phyloP scores from a whole-genome alignment of 176 grass and related monocot genomes.

The Carex myosuroides region DNA sequence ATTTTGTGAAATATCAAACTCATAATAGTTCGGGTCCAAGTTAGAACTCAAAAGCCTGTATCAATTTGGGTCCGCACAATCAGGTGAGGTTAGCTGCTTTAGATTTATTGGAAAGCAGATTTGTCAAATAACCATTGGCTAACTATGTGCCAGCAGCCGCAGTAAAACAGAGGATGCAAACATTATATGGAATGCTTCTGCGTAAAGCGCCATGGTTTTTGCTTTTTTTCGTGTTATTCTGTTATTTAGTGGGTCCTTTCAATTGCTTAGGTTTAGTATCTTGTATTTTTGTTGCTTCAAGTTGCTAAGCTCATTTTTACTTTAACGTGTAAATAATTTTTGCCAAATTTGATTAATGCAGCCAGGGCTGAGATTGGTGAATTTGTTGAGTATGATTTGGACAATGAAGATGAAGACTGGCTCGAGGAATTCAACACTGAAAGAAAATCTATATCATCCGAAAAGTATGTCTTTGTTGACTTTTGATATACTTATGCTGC shows the following conservation, averaged over 20 bases:
- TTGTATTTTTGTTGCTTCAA: background rate
- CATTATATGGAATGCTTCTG: background rate
- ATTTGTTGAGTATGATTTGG: slow-evolving; percentile 94
- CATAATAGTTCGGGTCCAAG: background rate
- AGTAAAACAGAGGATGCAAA: background rate
- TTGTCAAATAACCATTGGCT: background rate
- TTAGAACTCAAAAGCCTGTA: no score
- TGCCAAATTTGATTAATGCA: slow-evolving; percentile 41
- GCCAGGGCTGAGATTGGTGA: slow-evolving; percentile 88
- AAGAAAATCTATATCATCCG: slow-evolving; percentile 62
- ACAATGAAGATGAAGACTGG: slow-evolving; percentile 97
- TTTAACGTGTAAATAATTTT: slow-evolving; percentile 4
- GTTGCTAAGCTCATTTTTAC: background rate
- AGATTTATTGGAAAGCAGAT: background rate
- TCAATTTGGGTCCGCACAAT: background rate
- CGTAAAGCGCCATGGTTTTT: background rate
- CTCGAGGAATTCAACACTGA: slow-evolving; percentile 89
- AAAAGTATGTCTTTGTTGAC: slow-evolving; percentile 66
- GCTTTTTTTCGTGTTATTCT: background rate
- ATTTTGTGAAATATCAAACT: background rate
- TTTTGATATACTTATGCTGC: background rate
- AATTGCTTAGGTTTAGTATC: background rate
- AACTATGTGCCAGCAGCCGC: background rate
- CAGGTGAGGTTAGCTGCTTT: background rate
- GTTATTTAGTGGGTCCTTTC: background rate